A percentile compares a stretch with the other conserved stretches of the same genome.
Evolutionary conservation across 2,329 filamentous ascomycete genomes (phyloP).

Genomic region (Aspergillaceae sp.): DNA sequence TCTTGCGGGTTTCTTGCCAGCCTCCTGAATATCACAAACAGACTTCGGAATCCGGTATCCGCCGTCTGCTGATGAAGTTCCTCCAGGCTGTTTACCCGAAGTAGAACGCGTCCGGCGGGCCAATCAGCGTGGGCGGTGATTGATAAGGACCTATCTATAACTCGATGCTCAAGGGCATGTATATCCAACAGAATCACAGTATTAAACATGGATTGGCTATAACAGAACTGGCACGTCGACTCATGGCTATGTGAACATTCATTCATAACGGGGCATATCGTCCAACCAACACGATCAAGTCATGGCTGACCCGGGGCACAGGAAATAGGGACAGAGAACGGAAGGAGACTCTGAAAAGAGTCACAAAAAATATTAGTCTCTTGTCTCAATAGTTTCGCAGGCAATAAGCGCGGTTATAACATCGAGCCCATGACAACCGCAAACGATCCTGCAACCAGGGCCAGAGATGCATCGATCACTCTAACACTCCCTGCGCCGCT

Average conservation of each 20-base stretch:
- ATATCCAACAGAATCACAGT: neutral
- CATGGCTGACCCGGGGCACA: no score
- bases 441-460: constrained; percentile 30
- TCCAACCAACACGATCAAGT: no score
- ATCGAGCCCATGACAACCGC: constrained; percentile 25
- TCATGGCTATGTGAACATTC: no score
- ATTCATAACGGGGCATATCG: no score
- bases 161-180: neutral
- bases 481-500: constrained; percentile 14
- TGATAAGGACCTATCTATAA: neutral
- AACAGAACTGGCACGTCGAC: no score
- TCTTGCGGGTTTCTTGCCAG: no score
- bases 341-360: no score
- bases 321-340: no score
- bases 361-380: no score
- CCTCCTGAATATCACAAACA: no score
- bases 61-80: neutral
- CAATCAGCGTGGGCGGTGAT: neutral
- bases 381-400: no score
- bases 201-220: neutral
- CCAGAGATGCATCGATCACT: constrained; percentile 13
- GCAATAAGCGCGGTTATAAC: neutral
- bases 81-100: constrained; percentile 4
- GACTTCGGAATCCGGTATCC: neutral
- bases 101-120: constrained; percentile 1